Evolutionary conservation across 2,329 filamentous ascomycete species (phyloP), one percentile per base, ranked within the genome.

Genomic region (Penicillium sp.): DNA sequence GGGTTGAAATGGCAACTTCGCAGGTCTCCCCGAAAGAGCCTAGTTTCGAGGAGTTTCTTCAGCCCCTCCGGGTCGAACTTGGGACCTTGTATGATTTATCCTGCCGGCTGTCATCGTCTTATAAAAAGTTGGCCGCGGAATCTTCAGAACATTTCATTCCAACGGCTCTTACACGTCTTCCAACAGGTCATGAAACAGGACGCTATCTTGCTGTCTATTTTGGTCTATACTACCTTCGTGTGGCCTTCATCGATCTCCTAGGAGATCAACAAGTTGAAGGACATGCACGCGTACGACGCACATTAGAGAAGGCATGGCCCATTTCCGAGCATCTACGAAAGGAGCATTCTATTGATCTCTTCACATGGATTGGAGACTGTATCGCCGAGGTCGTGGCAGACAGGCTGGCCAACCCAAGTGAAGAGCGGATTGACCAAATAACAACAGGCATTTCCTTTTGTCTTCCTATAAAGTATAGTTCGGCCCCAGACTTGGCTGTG

Each of bases 331-430:
- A 87, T 52, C 73, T 91, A 59, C 91, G 91, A 67, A 84, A 82
- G 61, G 83, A 89, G 62, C 84, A 90, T 55, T 82, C 86, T 2
- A 82, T 87, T 52, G 83, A 84, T 27, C 76, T 92, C 1, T 92
- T 92, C 68, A 74, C 79, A 16, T 92, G 89, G 88, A 89, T 92
- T 60, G 89, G 88, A 35, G 77, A 81, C 61, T 87, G 86, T 64
- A 89, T 92, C 60, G 87, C 86, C 12, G 79, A 86, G 52, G 87
- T 91, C 2, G 84, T 92, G n/a, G 73, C 73, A 34, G 80, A 85
- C 56, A 65, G 70, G 31, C 52, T 76, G 31, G 58, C 60, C n/a
- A 66, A 64, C 50, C 65, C 65, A 8, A 68, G 59, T 37, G 64
- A 65, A 57, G 60, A 64, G 38, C 59, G 65, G 10, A 68, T 65